A percentile compares a stretch with the other conserved stretches of the same genome.
phyloP scores from a whole-genome alignment of 2,329 filamentous ascomycete genomes.

The Colletotrichum sp. region DNA sequence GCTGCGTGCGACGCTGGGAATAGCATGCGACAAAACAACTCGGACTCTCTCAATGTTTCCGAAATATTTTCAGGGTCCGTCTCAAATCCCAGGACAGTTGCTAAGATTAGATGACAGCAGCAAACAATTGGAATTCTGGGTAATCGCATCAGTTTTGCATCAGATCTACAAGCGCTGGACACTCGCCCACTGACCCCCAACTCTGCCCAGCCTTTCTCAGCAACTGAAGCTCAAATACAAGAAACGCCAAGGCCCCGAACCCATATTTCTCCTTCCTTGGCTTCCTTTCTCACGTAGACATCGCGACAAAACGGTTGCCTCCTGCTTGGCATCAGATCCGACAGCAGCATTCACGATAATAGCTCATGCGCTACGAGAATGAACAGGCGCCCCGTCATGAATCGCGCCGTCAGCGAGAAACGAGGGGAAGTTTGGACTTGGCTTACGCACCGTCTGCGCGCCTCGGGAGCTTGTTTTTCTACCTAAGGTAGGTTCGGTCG shows the following conservation, averaged over 20 bases:
- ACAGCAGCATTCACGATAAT: neutral
- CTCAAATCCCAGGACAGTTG: neutral
- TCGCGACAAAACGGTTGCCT: neutral
- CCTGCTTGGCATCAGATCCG: conserved; percentile 1
- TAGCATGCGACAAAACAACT: conserved; percentile 9
- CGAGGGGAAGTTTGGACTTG: neutral
- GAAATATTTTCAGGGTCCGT: neutral
- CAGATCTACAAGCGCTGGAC: neutral
- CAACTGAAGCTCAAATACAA: conserved; percentile 6
- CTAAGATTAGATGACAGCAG: conserved; percentile 4
- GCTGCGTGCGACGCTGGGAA: conserved; percentile 9
- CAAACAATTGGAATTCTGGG: neutral
- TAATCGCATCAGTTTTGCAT: neutral
- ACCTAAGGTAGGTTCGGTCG: neutral
- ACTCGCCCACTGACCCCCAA: neutral
- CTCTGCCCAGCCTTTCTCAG: neutral
- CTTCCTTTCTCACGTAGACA: neutral
- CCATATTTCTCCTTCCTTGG: neutral
- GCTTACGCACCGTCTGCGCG: conserved; percentile 3
- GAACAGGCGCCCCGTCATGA: neutral
- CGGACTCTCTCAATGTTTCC: neutral
- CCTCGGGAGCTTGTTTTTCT: neutral
- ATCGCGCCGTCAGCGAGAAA: neutral
- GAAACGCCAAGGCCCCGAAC: conserved; percentile 12
- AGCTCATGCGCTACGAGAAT: neutral